Percentiles rank a stretch among this genome's conserved stretches.
Evolutionary conservation across 129 eudicot species (phyloP).

Genomic region (Helianthus annuus): DNA sequence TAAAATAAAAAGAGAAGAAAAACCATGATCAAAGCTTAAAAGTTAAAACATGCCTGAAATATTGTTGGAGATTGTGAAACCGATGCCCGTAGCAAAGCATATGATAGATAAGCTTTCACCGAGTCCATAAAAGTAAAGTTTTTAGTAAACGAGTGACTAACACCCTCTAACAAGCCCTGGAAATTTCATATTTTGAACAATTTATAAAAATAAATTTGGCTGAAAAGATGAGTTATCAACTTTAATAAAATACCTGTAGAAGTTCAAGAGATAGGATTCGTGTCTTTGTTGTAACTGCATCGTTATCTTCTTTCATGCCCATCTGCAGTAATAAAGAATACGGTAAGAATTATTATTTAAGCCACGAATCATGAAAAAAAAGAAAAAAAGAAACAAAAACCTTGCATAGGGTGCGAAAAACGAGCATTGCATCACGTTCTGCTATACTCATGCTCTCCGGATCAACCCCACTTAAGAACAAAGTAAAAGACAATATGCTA

Average conservation of each 20-base stretch:
- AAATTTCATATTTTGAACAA: conserved; percentile 6
- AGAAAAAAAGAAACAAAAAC: conserved; percentile 34
- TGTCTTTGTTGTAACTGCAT: conserved; percentile 77
- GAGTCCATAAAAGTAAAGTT: conserved; percentile 84
- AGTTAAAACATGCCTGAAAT: conserved; percentile 60
- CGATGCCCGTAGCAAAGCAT: conserved; percentile 75
- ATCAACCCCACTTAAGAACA: conserved; percentile 61
- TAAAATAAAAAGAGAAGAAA: not conserved
- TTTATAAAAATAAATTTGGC: conserved; percentile 5
- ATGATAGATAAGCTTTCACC: conserved; percentile 86
- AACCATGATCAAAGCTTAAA: conserved; percentile 17
- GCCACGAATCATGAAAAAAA: not conserved
- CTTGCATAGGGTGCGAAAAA: conserved; percentile 95
- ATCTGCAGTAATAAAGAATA: conserved; percentile 50
- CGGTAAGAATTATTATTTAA: conserved; percentile 11
- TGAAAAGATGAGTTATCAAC: conserved; percentile 25
- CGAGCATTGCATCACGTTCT: conserved; percentile 80
- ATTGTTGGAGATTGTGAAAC: conserved; percentile 64
- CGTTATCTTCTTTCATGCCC: conserved; percentile 95
- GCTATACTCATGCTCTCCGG: conserved; percentile 70
- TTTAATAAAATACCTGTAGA: conserved; percentile 62
- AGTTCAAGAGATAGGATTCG: conserved; percentile 87
- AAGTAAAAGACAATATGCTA: conserved; percentile 1
- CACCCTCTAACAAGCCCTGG: conserved; percentile 87
- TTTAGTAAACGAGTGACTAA: conserved; percentile 71